Base-by-base conservation (phyloP, 2,329 filamentous ascomycete species). In the Didymella lethalis region DNA sequence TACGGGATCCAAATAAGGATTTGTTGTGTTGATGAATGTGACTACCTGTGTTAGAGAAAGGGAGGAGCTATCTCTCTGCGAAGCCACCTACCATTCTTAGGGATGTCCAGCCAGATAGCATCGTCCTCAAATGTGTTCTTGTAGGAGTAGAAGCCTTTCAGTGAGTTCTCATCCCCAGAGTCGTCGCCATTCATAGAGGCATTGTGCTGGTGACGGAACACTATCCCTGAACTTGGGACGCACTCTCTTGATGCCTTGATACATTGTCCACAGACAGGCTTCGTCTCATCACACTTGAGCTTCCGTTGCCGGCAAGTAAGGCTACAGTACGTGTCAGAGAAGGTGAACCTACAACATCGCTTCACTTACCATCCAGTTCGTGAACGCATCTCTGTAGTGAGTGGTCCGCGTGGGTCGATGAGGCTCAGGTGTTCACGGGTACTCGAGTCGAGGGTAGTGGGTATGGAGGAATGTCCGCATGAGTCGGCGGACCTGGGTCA, bases 131-230 rank as follows among this genome's bases (percentile, higher is more conserved):
- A 89, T 2, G 86, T 88, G 74, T 88, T 86, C 69, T 86, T 87
- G 74, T 89, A 88, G 25, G 85, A 85, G 70, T 88, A 89, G 72
- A 88, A 89, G 18, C 84, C 83, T 61, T 85, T 85, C 61, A 88
- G 75, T 48, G 78, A 80, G 34, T 80, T 81, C 43, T 81, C 78
- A 25, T 75, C 72, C 18, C 72, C 73, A 4, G 75, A 75, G 44
- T 79, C 78, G 14, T 77, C 76, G 48, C 83, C 82, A 59, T 88
- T 89, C 86, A 89, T 87, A 20, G 86, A 88, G 29, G 86, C 86
- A 82, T 89, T 89, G 75, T 89, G 87, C 69, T 89, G 86, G 73
- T 90, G 87, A 54, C 87, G 84, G 68, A 89, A 90, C 44, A 88
- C 85, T 65, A 89, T 83, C 50, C 85, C 86, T 62, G 86, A 85